phyloP scores from a whole-genome alignment of 2,329 filamentous ascomycete genomes.

The Exophiala spinifera region DNA sequence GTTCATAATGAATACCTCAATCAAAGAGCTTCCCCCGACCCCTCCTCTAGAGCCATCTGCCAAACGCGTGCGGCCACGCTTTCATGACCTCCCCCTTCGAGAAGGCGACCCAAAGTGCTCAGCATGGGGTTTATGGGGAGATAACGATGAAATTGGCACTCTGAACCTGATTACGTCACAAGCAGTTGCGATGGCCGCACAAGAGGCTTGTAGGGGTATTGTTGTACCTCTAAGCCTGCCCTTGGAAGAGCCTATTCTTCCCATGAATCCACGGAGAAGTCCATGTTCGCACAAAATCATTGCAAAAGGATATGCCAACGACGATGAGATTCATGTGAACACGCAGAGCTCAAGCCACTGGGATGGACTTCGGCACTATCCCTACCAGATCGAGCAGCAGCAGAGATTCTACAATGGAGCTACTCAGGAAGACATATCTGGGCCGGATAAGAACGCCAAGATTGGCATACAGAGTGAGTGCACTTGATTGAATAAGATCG shows the following conservation, averaged over 20 bases:
- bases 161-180: background rate
- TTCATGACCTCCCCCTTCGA: background rate
- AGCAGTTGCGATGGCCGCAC: background rate
- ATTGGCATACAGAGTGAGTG: slow-evolving; percentile 24
- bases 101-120: background rate
- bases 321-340: background rate
- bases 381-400: slow-evolving; percentile 3
- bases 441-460: slow-evolving; percentile 8
- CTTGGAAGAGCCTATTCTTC: background rate
- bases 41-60: no score
- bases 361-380: background rate
- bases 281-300: background rate
- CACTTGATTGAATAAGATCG: no score
- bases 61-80: background rate
- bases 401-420: slow-evolving; percentile 24
- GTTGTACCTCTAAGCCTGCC: background rate
- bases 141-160: background rate
- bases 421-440: slow-evolving; percentile 23
- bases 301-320: background rate
- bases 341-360: background rate
- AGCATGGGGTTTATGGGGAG: slow-evolving; percentile 1
- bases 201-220: background rate
- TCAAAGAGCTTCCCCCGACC: no score
- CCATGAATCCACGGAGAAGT: background rate
- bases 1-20: no score